Conservation (phyloP, 306 rosid species). For the Vicia faba region DNA sequence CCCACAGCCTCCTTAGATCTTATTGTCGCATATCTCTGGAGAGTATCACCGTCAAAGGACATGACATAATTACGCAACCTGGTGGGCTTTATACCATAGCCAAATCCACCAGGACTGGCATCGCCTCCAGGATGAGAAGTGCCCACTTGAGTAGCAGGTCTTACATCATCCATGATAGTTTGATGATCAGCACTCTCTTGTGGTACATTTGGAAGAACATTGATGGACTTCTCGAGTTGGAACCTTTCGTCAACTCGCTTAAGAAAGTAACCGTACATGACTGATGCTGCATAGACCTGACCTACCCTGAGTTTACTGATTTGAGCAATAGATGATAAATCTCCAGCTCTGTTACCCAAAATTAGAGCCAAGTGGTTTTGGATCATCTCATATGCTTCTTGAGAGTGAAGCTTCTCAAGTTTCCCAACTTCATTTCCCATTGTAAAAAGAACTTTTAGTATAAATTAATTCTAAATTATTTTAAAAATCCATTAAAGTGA, state of each 20-base stretch:
- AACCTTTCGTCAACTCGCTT: constrained; percentile 93
- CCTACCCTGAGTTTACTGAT: constrained; percentile 92
- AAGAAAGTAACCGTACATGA: constrained; percentile 94
- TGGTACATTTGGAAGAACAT: constrained; percentile 55
- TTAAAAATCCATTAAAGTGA: too few relatives aligned
- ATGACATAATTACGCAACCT: constrained; percentile 78
- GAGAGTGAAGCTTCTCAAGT: constrained; percentile 76
- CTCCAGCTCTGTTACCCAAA: constrained; percentile 66
- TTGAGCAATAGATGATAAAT: constrained; percentile 63
- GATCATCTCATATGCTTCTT: constrained; percentile 91
- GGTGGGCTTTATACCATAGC: constrained; percentile 61
- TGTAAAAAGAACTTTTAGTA: too few relatives aligned
- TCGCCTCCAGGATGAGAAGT: too few relatives aligned
- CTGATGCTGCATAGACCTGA: constrained; percentile 93
- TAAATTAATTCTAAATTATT: too few relatives aligned
- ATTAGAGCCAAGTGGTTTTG: constrained; percentile 81
- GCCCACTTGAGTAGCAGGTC: constrained; percentile 43
- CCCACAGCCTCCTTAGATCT: constrained; percentile 88
- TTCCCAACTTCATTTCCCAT: constrained; percentile 56
- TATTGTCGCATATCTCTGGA: constrained; percentile 80
- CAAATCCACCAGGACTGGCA: constrained; percentile 49
- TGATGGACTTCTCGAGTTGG: constrained; percentile 94
- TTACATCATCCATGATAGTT: constrained; percentile 46
- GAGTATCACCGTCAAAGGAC: constrained; percentile 86
- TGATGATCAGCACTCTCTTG: constrained; percentile 45